Percentiles rank a stretch among this genome's conserved stretches.
phyloP scores from a whole-genome alignment of 768 basidiomycete species.

The Suillus fuscotomentosus region DNA sequence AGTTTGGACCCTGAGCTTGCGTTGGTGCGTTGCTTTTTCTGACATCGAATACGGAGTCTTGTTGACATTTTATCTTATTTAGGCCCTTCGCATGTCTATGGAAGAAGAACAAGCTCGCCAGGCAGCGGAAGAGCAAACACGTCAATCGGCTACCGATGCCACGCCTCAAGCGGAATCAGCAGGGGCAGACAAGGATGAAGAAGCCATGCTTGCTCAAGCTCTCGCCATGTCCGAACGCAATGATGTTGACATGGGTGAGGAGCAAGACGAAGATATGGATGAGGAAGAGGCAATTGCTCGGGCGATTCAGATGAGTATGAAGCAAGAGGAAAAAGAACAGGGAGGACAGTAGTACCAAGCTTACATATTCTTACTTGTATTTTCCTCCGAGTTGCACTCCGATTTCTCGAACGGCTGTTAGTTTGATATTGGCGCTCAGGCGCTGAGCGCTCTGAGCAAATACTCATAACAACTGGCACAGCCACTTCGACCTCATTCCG shows the following conservation, averaged over 20 bases:
- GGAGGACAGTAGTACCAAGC: conserved; percentile 25
- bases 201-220: conserved; percentile 72
- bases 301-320: conserved; percentile 95
- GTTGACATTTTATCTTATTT: not conserved
- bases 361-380: not conserved
- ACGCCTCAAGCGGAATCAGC: conserved; percentile 31
- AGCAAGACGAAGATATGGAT: conserved; percentile 63
- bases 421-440: not conserved
- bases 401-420: not conserved
- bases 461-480: not conserved
- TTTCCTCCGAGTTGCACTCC: not conserved
- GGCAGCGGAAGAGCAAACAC: conserved; percentile 43
- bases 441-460: not conserved
- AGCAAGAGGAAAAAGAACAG: conserved; percentile 50
- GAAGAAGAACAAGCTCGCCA: conserved; percentile 88
- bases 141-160: conserved; percentile 25
- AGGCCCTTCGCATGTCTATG: conserved; percentile 98
- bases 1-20: conserved; percentile 95
- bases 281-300: conserved; percentile 89
- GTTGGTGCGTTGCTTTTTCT: conserved; percentile 58
- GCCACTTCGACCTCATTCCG: not conserved
- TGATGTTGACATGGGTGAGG: conserved; percentile 52
- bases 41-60: conserved; percentile 1
- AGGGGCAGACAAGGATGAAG: conserved; percentile 71
- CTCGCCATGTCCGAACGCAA: conserved; percentile 68